These are phyloP conservation scores for Cryptococcus depauperatus DNA, from an alignment of 1,284 basidiomycete genomes.

Conservation along the genomic window DNA sequence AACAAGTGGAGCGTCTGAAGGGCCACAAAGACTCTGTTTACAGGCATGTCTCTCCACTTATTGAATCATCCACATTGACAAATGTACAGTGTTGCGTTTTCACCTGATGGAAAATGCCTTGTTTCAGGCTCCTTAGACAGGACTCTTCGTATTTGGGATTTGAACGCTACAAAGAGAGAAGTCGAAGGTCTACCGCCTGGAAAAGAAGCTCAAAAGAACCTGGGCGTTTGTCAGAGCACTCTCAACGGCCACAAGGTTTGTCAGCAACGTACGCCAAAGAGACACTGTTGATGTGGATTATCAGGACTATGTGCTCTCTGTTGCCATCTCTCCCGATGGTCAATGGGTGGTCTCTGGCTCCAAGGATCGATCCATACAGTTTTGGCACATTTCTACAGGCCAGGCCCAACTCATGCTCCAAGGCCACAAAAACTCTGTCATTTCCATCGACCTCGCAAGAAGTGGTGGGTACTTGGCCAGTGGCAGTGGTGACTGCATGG, in stretches of 20 bases:
- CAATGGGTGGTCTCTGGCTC: constrained; percentile 83
- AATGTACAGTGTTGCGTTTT: constrained; percentile 61
- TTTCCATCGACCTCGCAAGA: constrained; percentile 72
- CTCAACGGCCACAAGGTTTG: constrained; percentile 75
- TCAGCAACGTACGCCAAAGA: constrained; percentile 8
- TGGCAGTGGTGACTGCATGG: constrained; percentile 78
- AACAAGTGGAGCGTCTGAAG: constrained; percentile 63
- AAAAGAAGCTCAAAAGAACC: constrained; percentile 44
- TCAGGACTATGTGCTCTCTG: constrained; percentile 46
- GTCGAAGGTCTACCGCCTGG: constrained; percentile 24
- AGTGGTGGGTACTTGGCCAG: constrained; percentile 69
- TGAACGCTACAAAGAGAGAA: constrained; percentile 45
- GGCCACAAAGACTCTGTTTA: constrained; percentile 79
- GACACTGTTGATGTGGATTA: background rate
- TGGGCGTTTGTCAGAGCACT: constrained; percentile 61
- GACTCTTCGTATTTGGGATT: constrained; percentile 81
- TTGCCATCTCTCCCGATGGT: constrained; percentile 71
- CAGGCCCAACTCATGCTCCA: constrained; percentile 75
- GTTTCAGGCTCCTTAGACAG: constrained; percentile 79
- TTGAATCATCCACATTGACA: background rate
- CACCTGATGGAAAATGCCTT: constrained; percentile 65
- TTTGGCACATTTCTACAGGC: constrained; percentile 72
- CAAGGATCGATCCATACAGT: constrained; percentile 80
- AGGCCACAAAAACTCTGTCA: constrained; percentile 85
- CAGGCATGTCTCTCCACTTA: constrained; percentile 22